A percentile compares a stretch with the other conserved stretches of the same genome.
These are phyloP conservation scores for Crithidia mellificae DNA, from an alignment of 208 protist genomes.

Conservation along the genomic window DNA sequence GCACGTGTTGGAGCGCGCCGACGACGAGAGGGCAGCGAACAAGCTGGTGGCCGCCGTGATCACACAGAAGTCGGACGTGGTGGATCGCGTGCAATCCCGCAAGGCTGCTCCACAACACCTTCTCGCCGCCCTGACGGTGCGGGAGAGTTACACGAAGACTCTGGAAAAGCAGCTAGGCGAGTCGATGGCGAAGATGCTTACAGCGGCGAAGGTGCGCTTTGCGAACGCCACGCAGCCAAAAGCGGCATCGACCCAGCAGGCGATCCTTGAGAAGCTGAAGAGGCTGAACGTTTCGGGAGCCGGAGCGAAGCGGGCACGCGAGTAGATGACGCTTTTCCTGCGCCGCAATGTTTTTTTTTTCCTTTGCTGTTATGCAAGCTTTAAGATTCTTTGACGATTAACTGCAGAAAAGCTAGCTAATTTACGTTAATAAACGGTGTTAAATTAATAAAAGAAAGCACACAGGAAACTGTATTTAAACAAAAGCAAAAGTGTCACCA, in stretches of 20 bases:
- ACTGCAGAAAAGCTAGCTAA: background rate
- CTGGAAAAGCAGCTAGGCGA: conserved; percentile 51
- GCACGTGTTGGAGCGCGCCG: conserved; percentile 39
- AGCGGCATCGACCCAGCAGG: conserved; percentile 54
- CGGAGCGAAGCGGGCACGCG: conserved; percentile 21
- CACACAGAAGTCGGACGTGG: conserved; percentile 45
- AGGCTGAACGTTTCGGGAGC: conserved; percentile 21
- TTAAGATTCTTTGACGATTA: conserved; percentile 1
- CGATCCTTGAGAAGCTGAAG: conserved; percentile 66
- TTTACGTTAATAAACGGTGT: background rate
- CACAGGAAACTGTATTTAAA: no score
- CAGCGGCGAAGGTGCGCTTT: conserved; percentile 59
- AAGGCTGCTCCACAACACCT: conserved; percentile 64
- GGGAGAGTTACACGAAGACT: conserved; percentile 38
- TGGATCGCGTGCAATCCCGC: conserved; percentile 41
- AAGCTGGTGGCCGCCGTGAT: conserved; percentile 49
- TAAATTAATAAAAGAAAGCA: no score
- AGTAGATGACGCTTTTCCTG: conserved; percentile 5
- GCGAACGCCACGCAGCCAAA: conserved; percentile 65
- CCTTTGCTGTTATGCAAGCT: background rate
- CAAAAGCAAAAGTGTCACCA: no score
- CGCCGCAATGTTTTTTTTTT: background rate
- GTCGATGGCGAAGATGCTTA: conserved; percentile 51
- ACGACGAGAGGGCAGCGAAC: conserved; percentile 36
- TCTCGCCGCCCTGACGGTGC: conserved; percentile 50